Base-by-base conservation (phyloP, 768 basidiomycete species). In the Ephemerocybe angulata region DNA sequence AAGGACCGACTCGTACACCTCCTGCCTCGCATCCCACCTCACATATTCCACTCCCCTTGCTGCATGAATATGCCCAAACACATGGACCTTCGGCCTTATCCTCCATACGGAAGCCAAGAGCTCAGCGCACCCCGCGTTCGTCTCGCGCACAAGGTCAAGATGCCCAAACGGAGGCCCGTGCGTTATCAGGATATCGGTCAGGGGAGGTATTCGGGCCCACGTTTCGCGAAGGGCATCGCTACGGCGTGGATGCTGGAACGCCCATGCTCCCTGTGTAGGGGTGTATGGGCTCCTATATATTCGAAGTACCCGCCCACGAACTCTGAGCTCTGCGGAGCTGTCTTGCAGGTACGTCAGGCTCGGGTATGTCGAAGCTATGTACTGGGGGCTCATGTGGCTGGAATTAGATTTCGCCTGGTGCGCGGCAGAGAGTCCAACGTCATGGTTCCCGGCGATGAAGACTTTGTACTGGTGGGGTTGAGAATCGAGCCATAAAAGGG, bases 361-460 rank as follows among this genome's bases (percentile, higher is more conserved):
- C 15, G 72, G 68, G 56, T 64, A 70, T 21, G 57, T 52, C 15
- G 48, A 41, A 24, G 51, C 28, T 33, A 63, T 59, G 40, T 43
- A 50, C 8, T 44, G 53, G n/a, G 25, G 40, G 6, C 17, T 60
- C 19, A 64, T 58, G 33, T 35, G 8, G 8, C 33, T 17, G 17
- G 8, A 8, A n/a, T n/a, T n/a, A n/a, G n/a, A n/a, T 17, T 17
- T 17, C 33, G 8, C 33, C 33, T 35, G 8, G 4, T 58, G 48
- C 15, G 58, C 59, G 3, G 58, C 10, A 12, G 27, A 57, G 35
- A 76, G 67, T 11, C 54, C 50, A 1, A 28, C n/a, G 47, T 78
- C 76, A 61, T 76, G 77, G 55, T 79, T 77, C 1, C 77, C 78
- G 7, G 70, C 77, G 30, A 78, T 70, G 55, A 75, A 67, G 19